These are phyloP conservation scores for Salvia miltiorrhiza DNA, from an alignment of 257 asterid genomes.

Conservation along the genomic window DNA sequence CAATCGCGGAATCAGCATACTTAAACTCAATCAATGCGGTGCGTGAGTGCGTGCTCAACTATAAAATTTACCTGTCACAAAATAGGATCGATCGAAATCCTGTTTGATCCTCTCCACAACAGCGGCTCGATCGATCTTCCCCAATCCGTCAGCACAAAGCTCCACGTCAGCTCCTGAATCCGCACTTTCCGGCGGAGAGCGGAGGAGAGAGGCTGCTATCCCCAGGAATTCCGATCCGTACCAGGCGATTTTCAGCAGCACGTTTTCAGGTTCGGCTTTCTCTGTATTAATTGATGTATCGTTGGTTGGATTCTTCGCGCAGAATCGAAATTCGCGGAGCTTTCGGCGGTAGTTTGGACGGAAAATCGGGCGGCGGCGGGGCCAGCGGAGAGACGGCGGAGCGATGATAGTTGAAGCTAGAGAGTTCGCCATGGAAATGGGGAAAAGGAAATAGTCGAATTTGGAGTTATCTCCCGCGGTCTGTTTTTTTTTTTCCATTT, in stretches of 20 bases:
- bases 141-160: constrained; percentile 49
- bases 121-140: constrained; percentile 54
- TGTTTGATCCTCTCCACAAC: constrained; percentile 60
- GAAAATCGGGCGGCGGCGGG: constrained; percentile 16
- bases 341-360: constrained; percentile 6
- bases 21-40: not conserved
- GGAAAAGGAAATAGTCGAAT: not conserved
- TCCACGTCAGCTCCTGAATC: constrained; percentile 26
- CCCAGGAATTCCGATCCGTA: constrained; percentile 87
- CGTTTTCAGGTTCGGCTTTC: constrained; percentile 52
- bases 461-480: not conserved
- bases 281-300: constrained; percentile 25
- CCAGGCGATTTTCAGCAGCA: constrained; percentile 79
- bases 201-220: constrained; percentile 75
- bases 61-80: constrained; percentile 64
- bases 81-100: constrained; percentile 76
- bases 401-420: constrained; percentile 30
- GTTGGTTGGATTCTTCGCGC: constrained; percentile 32
- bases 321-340: constrained; percentile 28
- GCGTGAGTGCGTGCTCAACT: too few species aligned
- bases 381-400: constrained; percentile 20
- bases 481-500: not conserved
- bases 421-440: constrained; percentile 43
- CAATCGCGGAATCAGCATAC: not conserved
- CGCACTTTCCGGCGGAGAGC: constrained; percentile 42